phyloP scores from a whole-genome alignment of 1,139 yeast species.

The Scheffersomyces cryptocercus region DNA sequence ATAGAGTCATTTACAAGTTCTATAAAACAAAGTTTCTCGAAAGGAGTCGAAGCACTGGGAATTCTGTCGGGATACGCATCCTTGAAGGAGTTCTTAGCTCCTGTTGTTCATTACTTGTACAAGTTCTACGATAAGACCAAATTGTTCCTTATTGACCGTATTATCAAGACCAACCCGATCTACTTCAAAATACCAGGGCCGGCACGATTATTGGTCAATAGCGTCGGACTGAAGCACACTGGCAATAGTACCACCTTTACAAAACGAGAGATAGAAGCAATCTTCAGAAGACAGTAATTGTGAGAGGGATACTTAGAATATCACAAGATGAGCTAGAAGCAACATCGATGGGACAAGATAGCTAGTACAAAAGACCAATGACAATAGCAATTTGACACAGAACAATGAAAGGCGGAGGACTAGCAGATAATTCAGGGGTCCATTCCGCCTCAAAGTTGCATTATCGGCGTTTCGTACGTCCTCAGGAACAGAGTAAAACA shows the following conservation, averaged over 20 bases:
- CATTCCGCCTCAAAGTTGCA: no score
- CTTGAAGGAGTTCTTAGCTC: background rate
- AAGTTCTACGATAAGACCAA: background rate
- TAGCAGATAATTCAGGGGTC: no score
- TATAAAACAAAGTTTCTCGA: background rate
- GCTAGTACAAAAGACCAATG: no score
- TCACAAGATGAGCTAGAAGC: no score
- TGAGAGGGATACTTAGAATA: no score
- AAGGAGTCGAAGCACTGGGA: background rate
- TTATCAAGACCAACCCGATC: constrained; percentile 8
- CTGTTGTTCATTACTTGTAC: background rate
- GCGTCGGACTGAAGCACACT: constrained; percentile 2
- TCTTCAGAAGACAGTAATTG: background rate
- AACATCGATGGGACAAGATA: no score
- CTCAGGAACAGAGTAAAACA: no score
- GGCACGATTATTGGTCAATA: constrained; percentile 13
- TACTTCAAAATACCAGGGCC: constrained; percentile 15
- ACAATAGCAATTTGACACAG: no score
- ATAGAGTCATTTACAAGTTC: background rate
- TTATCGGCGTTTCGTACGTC: no score
- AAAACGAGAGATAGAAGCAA: constrained; percentile 6
- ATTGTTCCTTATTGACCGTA: background rate
- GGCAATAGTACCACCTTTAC: constrained; percentile 8
- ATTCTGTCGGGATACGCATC: background rate
- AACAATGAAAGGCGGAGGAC: no score